Conservation (phyloP, 352 stramenopile species). For the Pythium vanterpoolii region DNA sequence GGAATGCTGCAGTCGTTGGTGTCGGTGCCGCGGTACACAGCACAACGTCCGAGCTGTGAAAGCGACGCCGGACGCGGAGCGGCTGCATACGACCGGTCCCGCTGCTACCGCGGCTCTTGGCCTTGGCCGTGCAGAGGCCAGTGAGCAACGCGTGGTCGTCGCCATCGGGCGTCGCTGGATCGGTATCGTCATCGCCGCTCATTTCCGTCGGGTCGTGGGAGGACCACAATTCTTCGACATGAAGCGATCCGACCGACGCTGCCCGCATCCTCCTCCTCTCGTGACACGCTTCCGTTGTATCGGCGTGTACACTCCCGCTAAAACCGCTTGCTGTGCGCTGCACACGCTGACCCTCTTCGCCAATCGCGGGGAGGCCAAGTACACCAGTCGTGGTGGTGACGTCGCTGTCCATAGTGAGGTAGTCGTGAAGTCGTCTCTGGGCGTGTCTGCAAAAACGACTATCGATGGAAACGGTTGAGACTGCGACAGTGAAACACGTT, state of each 20-base stretch:
- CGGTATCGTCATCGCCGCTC: not conserved
- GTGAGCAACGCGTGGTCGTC: constrained; percentile 6
- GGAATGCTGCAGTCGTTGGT: not conserved
- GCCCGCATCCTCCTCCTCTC: constrained; percentile 7
- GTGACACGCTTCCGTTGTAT: too few relatives aligned
- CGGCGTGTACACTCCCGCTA: not conserved
- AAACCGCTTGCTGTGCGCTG: constrained; percentile 5
- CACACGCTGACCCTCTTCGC: constrained; percentile 39
- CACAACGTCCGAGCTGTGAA: constrained; percentile 62
- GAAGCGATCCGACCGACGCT: constrained; percentile 7
- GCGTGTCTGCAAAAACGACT: constrained; percentile 1
- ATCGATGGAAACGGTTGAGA: not conserved
- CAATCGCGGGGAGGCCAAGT: constrained; percentile 39
- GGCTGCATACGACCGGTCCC: not conserved
- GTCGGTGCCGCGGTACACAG: constrained; percentile 16
- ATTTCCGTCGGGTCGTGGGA: not conserved
- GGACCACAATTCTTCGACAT: constrained; percentile 8
- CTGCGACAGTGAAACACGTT: not conserved
- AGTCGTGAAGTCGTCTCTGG: not conserved
- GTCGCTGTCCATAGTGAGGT: not conserved
- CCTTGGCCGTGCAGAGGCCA: too few relatives aligned
- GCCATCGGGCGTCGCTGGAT: not conserved
- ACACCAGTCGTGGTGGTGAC: too few relatives aligned
- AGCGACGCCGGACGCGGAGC: constrained; percentile 33
- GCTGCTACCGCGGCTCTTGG: not conserved